phyloP scores from a whole-genome alignment of 768 basidiomycete genomes.

The Leccinum ochraceum region DNA sequence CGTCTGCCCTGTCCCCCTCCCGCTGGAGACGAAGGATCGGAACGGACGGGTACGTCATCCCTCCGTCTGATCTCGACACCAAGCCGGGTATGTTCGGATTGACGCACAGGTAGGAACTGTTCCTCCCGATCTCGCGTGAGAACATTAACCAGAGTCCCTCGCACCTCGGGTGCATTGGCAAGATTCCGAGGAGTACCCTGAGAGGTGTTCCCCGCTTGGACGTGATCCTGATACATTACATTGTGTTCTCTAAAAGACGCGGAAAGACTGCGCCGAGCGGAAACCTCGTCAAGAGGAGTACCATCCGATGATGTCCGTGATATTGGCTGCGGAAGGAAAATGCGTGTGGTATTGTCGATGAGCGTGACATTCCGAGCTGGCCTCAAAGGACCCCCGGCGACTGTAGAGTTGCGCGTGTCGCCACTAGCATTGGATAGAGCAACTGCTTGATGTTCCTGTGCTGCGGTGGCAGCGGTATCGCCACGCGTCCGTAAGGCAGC shows the following conservation, averaged over 20 bases:
- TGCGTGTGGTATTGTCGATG: slow-evolving; percentile 20
- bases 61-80: slow-evolving; percentile 12
- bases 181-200: slow-evolving; percentile 24
- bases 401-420: slow-evolving; percentile 9
- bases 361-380: slow-evolving; percentile 18
- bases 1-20: slow-evolving; percentile 27
- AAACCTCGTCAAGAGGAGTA: slow-evolving; percentile 21
- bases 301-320: slow-evolving; percentile 29
- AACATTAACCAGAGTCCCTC: slow-evolving; percentile 24
- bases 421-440: slow-evolving; percentile 1
- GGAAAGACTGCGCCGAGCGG: slow-evolving; percentile 22
- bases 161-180: slow-evolving; percentile 25
- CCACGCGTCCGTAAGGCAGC: slow-evolving; percentile 16
- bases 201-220: slow-evolving; percentile 5
- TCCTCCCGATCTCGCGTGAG: slow-evolving; percentile 29
- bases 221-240: slow-evolving; percentile 15
- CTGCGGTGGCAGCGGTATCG: slow-evolving; percentile 2
- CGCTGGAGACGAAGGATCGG: slow-evolving; percentile 12
- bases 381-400: slow-evolving; percentile 18
- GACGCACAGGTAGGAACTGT: slow-evolving; percentile 7
- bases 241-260: slow-evolving; percentile 25
- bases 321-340: slow-evolving; percentile 23
- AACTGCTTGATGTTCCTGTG: neutral
- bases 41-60: slow-evolving; percentile 9
- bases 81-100: slow-evolving; percentile 7